phyloP scores from a whole-genome alignment of 2,329 filamentous ascomycete species.

The Exophiala bonariae region DNA sequence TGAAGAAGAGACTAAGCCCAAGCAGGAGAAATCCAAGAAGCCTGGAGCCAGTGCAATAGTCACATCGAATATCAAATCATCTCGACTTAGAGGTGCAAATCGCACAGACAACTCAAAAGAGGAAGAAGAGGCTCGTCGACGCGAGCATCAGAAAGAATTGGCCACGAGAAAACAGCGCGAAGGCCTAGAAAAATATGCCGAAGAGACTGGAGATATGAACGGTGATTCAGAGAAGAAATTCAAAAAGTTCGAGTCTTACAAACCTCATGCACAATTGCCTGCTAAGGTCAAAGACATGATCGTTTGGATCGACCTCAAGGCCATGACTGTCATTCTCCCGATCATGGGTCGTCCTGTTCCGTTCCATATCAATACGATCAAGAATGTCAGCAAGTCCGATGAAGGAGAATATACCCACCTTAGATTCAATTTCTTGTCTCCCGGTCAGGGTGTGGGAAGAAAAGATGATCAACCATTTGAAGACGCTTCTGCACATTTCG shows the following conservation, averaged over 20 bases:
- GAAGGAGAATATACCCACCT: conserved; percentile 93
- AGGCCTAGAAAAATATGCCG: conserved; percentile 80
- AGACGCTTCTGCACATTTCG: conserved; percentile 91
- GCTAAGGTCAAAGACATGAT: conserved; percentile 77
- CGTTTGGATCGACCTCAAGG: conserved; percentile 89
- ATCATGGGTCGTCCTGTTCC: conserved; percentile 97
- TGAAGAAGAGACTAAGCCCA: conserved; percentile 73
- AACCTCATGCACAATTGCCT: conserved; percentile 93
- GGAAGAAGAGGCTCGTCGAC: conserved; percentile 69
- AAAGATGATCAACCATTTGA: conserved; percentile 99
- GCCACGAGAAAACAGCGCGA: conserved; percentile 86
- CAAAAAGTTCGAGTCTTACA: conserved; percentile 98
- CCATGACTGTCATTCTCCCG: conserved; percentile 84
- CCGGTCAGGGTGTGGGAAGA: conserved; percentile 92
- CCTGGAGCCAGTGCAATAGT: conserved; percentile 85
- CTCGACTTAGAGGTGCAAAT: conserved; percentile 79
- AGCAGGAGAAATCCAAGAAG: conserved; percentile 86
- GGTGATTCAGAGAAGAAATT: conserved; percentile 96
- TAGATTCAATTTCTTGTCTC: conserved; percentile 95
- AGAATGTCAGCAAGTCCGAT: conserved; percentile 97
- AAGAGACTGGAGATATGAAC: conserved; percentile 80
- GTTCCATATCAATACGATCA: conserved; percentile 98
- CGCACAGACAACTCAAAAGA: conserved; percentile 85
- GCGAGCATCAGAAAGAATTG: conserved; percentile 89
- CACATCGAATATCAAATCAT: conserved; percentile 92